These are phyloP conservation scores for Groenewaldozyma sp. DNA, from an alignment of 1,139 yeast genomes.

Conservation along the genomic window DNA sequence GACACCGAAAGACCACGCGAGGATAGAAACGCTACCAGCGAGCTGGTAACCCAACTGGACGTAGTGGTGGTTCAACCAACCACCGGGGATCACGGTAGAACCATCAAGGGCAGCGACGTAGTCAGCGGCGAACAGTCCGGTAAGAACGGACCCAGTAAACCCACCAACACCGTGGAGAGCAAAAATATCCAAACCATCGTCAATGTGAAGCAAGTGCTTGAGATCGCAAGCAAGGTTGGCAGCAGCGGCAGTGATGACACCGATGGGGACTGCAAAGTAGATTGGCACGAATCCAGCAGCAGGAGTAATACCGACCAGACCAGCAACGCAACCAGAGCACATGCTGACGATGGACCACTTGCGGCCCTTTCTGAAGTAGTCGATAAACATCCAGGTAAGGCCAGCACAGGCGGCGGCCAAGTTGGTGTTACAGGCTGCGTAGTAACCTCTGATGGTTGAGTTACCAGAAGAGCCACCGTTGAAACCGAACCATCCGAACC, in stretches of 20 bases:
- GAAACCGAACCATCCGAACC: constrained; percentile 99
- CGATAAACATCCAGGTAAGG: constrained; percentile 86
- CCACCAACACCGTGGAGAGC: constrained; percentile 96
- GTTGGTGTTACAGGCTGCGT: constrained; percentile 87
- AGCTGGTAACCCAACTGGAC: constrained; percentile 88
- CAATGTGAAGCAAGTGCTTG: constrained; percentile 63
- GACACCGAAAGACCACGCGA: constrained; percentile 71
- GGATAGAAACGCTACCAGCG: constrained; percentile 70
- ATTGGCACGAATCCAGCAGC: constrained; percentile 95
- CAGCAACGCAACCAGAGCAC: constrained; percentile 90
- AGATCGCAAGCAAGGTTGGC: constrained; percentile 82
- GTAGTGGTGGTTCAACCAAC: constrained; percentile 91
- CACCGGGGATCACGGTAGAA: constrained; percentile 59
- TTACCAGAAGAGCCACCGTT: constrained; percentile 97
- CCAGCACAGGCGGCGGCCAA: constrained; percentile 91
- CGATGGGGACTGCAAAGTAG: constrained; percentile 78
- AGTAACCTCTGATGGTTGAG: constrained; percentile 84
- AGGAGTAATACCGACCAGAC: constrained; percentile 93
- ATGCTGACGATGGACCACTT: constrained; percentile 94
- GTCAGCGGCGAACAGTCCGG: constrained; percentile 92
- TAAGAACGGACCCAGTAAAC: constrained; percentile 67
- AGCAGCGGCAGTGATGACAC: constrained; percentile 65
- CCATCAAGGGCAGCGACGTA: constrained; percentile 71
- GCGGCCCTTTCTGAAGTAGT: constrained; percentile 78
- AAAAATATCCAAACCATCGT: constrained; percentile 93